Conservation (phyloP, 805 yeast species). For the Ogataea corticis region DNA sequence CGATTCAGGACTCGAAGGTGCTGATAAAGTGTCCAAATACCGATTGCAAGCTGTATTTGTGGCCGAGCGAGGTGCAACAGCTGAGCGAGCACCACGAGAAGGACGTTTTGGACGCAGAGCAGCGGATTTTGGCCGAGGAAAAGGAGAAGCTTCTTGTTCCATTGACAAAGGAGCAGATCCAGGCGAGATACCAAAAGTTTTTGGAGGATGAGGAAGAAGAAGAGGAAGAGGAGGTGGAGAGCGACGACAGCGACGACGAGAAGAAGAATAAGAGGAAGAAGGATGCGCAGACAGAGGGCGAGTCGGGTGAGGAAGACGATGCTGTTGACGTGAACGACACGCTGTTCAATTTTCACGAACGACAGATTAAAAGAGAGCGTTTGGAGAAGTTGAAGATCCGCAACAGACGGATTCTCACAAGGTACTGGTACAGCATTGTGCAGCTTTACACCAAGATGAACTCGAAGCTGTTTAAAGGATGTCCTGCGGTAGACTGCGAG, state of each 20-base stretch:
- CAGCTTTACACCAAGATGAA: slow-evolving; percentile 54
- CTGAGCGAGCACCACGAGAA: slow-evolving; percentile 25
- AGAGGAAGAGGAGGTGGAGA: slow-evolving; percentile 13
- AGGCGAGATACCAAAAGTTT: slow-evolving; percentile 20
- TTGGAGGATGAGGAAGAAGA: slow-evolving; percentile 10
- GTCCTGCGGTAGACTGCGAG: slow-evolving; percentile 83
- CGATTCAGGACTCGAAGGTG: slow-evolving; percentile 40
- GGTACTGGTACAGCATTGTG: slow-evolving; percentile 46
- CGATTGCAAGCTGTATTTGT: slow-evolving; percentile 46
- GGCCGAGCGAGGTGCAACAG: slow-evolving; percentile 40
- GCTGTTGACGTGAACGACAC: slow-evolving; percentile 4
- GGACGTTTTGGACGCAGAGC: slow-evolving; percentile 8
- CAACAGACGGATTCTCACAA: slow-evolving; percentile 28
- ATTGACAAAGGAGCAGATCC: slow-evolving; percentile 24
- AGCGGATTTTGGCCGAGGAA: slow-evolving; percentile 4
- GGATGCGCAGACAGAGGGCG: too few relatives aligned
- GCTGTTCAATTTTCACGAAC: slow-evolving; percentile 27
- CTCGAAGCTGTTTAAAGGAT: slow-evolving; percentile 57
- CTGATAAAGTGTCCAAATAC: slow-evolving; percentile 69
- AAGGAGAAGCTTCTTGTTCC: slow-evolving; percentile 8
- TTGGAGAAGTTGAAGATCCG: slow-evolving; percentile 25
- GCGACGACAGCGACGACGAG: slow-evolving; percentile 8
- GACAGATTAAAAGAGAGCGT: slow-evolving; percentile 22
- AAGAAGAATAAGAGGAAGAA: slow-evolving; percentile 5
- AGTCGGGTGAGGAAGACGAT: slow-evolving; percentile 2